phyloP scores from a whole-genome alignment of 2,329 filamentous ascomycete species.

The Beauveria brongniartii region DNA sequence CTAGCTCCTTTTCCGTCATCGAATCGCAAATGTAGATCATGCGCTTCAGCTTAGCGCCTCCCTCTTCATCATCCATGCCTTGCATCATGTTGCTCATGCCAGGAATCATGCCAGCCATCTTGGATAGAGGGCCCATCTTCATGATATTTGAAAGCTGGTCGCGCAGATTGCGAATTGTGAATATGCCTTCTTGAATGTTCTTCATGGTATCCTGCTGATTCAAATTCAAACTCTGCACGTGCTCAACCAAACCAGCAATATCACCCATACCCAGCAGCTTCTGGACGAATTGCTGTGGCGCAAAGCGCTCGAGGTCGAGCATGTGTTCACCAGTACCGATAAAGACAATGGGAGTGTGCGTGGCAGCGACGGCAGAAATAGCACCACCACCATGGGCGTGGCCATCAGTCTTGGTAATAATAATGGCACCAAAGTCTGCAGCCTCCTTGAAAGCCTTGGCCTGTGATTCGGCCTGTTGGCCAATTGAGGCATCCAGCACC shows the following conservation, averaged over 20 bases:
- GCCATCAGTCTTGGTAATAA: slow-evolving; percentile 97
- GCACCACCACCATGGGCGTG: slow-evolving; percentile 93
- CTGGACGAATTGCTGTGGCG: slow-evolving; percentile 84
- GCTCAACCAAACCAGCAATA: slow-evolving; percentile 88
- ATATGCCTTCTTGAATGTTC: slow-evolving; percentile 94
- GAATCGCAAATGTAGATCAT: slow-evolving; percentile 99
- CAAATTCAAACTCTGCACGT: slow-evolving; percentile 89
- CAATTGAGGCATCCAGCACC: slow-evolving; percentile 93
- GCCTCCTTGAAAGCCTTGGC: slow-evolving; percentile 96
- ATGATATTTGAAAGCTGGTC: slow-evolving; percentile 97
- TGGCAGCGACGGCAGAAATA: slow-evolving; percentile 94
- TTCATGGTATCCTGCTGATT: slow-evolving; percentile 99
- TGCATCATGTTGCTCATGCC: slow-evolving; percentile 90
- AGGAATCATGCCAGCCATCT: slow-evolving; percentile 98
- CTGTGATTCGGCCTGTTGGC: slow-evolving; percentile 90
- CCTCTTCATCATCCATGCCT: slow-evolving; percentile 95
- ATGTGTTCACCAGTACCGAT: slow-evolving; percentile 97
- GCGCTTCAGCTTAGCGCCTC: slow-evolving; percentile 83
- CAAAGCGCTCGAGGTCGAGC: slow-evolving; percentile 87
- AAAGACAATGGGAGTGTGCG: slow-evolving; percentile 94
- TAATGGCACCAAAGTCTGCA: slow-evolving; percentile 94
- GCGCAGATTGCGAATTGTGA: slow-evolving; percentile 86
- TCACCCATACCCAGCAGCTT: slow-evolving; percentile 97
- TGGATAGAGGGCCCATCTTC: slow-evolving; percentile 97
- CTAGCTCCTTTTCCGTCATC: slow-evolving; percentile 94